Percentiles rank a stretch among this genome's conserved stretches.
phyloP scores from a whole-genome alignment of 129 eudicot genomes.

The Sambucus nigra region DNA sequence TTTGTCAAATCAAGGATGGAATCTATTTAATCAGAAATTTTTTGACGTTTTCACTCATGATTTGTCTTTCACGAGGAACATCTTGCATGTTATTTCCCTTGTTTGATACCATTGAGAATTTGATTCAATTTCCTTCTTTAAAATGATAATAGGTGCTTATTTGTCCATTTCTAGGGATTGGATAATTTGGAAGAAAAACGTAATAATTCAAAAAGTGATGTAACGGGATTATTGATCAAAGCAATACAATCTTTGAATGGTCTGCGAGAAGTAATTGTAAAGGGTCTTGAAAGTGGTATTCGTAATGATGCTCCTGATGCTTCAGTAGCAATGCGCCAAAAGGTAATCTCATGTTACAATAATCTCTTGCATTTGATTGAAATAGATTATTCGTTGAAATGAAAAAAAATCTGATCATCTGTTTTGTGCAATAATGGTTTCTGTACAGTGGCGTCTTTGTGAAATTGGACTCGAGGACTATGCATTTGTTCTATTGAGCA shows the following conservation, averaged over 20 bases:
- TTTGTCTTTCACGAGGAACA: too few species aligned
- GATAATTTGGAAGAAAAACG: conserved; percentile 41
- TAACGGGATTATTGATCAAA: conserved; percentile 34
- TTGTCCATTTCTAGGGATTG: conserved; percentile 40
- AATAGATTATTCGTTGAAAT: too few species aligned
- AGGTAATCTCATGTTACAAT: conserved; percentile 31
- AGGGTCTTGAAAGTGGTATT: conserved; percentile 91
- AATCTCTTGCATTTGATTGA: too few species aligned
- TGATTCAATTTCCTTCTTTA: neutral
- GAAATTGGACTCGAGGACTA: conserved; percentile 98
- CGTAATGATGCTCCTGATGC: conserved; percentile 97
- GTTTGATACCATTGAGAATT: neutral
- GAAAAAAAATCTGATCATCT: conserved; percentile 14
- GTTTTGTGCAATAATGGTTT: conserved; percentile 6
- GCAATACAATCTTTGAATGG: conserved; percentile 45
- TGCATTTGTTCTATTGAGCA: conserved; percentile 91
- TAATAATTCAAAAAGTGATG: conserved; percentile 31
- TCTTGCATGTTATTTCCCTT: neutral
- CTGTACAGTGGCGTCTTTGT: conserved; percentile 89
- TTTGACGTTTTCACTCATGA: too few species aligned
- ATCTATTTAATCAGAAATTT: too few species aligned
- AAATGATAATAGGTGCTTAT: conserved; percentile 8
- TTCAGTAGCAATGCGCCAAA: conserved; percentile 97
- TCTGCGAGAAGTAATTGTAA: conserved; percentile 53
- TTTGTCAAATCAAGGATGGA: too few species aligned